A percentile compares a stretch with the other conserved stretches of the same genome.
Evolutionary conservation across 2,329 filamentous ascomycete genomes (phyloP).

Genomic region (Clarireedia monteithiana): DNA sequence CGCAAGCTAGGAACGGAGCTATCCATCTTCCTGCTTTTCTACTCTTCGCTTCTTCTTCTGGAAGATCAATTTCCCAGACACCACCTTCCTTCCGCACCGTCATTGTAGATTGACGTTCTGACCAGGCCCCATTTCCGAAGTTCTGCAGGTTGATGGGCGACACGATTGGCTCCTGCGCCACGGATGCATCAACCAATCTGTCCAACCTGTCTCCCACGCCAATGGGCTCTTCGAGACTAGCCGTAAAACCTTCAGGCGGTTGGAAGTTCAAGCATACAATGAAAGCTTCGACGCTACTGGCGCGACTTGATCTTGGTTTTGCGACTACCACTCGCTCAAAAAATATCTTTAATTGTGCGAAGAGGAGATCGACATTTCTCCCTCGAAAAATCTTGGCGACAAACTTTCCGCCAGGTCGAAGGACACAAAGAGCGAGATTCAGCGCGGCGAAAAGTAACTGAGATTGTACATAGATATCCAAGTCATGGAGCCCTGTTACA

Average conservation of each 20-base stretch:
- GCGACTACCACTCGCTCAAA: slow-evolving; percentile 84
- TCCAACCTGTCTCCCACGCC: slow-evolving; percentile 53
- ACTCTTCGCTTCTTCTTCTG: slow-evolving; percentile 31
- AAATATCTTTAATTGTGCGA: slow-evolving; percentile 86
- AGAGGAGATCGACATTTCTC: slow-evolving; percentile 90
- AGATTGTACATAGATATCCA: slow-evolving; percentile 96
- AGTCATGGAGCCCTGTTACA: slow-evolving; percentile 91
- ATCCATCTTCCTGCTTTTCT: slow-evolving; percentile 62
- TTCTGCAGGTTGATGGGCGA: slow-evolving; percentile 41
- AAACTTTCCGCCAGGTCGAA: slow-evolving; percentile 89
- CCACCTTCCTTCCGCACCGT: slow-evolving; percentile 16
- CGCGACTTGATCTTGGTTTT: slow-evolving; percentile 89
- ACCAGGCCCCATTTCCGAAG: slow-evolving; percentile 37
- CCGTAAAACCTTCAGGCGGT: slow-evolving; percentile 67
- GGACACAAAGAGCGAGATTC: slow-evolving; percentile 85
- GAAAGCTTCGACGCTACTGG: slow-evolving; percentile 93
- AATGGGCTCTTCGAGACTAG: slow-evolving; percentile 68
- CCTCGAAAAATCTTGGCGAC: slow-evolving; percentile 97
- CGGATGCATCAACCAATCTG: slow-evolving; percentile 39
- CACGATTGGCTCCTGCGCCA: slow-evolving; percentile 34
- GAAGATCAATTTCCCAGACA: slow-evolving; percentile 22
- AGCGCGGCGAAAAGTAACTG: slow-evolving; percentile 91
- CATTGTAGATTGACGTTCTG: slow-evolving; percentile 8
- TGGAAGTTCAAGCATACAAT: slow-evolving; percentile 88
- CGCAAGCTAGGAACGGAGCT: slow-evolving; percentile 93